Evolutionary conservation across 441 rosid genomes (phyloP).

Genomic region (Erodium trifolium): DNA sequence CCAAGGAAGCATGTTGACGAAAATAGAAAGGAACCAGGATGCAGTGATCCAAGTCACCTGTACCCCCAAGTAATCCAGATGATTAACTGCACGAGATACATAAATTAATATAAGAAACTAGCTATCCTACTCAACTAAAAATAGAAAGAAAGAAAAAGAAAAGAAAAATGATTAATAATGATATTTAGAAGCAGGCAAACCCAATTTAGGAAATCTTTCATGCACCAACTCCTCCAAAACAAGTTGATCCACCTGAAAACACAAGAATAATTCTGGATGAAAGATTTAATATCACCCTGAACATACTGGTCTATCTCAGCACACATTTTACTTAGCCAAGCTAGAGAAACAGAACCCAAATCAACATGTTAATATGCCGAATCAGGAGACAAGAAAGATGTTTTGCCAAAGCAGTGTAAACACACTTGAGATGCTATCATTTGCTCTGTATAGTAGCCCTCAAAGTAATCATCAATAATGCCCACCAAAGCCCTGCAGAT

Average conservation of each 20-base stretch:
- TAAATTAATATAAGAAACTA: conserved; percentile 23
- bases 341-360: conserved; percentile 16
- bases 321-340: neutral
- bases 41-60: conserved; percentile 96
- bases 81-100: conserved; percentile 66
- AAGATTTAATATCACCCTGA: neutral
- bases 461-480: conserved; percentile 88
- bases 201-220: conserved; percentile 94
- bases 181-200: conserved; percentile 30
- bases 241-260: conserved; percentile 86
- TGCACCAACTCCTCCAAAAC: conserved; percentile 93
- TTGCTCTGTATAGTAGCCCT: conserved; percentile 95
- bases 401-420: conserved; percentile 12
- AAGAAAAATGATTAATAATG: conserved; percentile 7
- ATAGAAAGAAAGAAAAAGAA: conserved; percentile 4
- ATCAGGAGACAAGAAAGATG: conserved; percentile 4
- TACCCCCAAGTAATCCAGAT: conserved; percentile 96
- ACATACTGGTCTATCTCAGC: conserved; percentile 1
- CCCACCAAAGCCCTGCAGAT: conserved; percentile 72
- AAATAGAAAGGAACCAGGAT: conserved; percentile 98
- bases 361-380: neutral
- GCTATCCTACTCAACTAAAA: conserved; percentile 13
- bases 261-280: conserved; percentile 22
- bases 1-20: conserved; percentile 99
- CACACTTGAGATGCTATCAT: conserved; percentile 96